Evolutionary conservation across 139 green algal genomes (phyloP), one percentile per base, ranked within the genome.

Genomic region (Coelastrella sp.): DNA sequence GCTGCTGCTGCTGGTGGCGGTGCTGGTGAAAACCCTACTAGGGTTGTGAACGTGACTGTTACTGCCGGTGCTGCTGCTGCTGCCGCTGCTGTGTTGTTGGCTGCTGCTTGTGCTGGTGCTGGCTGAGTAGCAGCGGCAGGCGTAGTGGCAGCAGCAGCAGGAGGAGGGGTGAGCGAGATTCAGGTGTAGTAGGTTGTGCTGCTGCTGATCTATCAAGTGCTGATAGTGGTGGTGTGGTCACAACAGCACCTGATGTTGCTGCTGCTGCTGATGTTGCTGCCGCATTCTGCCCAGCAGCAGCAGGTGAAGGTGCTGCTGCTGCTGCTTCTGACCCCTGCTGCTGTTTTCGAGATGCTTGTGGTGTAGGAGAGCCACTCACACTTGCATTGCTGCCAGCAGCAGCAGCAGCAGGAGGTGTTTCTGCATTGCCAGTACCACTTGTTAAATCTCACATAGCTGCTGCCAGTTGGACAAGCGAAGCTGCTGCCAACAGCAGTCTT

Each of bases 341-440:
- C n/a, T n/a, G n/a, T 57, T n/a, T n/a, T n/a, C n/a, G n/a, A n/a
- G n/a, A n/a, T n/a, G n/a, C n/a, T n/a, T n/a, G n/a, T n/a, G n/a
- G n/a, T n/a, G n/a, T n/a, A n/a, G n/a, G n/a, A n/a, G n/a, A n/a
- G n/a, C n/a, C n/a, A n/a, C n/a, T n/a, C n/a, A n/a, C n/a, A n/a
- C n/a, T n/a, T n/a, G n/a, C n/a, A n/a, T n/a, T n/a, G n/a, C n/a
- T n/a, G n/a, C n/a, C n/a, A 57, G 13, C 48, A 23, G 2, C 48
- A 57, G 48, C 1, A 0, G 17, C 48, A 57, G 48, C 48, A 57
- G 2, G 48, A 23, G 48, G 13, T n/a, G 45, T 9, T 23, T 27
- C 21, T 64, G 53, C 53, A 64, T 27, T 64, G 53, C 53, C 53
- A 64, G 53, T 64, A 64, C 53, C 53, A 64, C 53, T 64, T 5